Evolutionary conservation across 2,329 filamentous ascomycete species (phyloP).

Genomic region (Malbranchea zuffiana): DNA sequence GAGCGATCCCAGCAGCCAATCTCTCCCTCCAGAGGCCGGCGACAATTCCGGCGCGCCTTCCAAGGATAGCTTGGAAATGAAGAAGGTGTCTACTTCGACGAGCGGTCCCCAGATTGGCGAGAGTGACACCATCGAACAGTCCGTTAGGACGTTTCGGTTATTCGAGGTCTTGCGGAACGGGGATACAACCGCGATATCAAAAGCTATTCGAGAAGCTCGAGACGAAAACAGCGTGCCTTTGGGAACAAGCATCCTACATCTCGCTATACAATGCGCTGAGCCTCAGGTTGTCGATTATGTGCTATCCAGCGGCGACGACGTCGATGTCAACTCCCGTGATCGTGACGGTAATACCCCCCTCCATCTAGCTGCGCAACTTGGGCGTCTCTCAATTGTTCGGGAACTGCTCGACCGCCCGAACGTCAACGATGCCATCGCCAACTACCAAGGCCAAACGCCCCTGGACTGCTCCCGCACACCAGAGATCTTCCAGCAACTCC

Average conservation of each 20-base stretch:
- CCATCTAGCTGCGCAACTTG: conserved; percentile 75
- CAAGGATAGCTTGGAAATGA: conserved; percentile 20
- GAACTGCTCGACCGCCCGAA: conserved; percentile 69
- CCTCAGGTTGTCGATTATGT: conserved; percentile 87
- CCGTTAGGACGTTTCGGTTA: conserved; percentile 83
- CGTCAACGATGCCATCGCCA: conserved; percentile 80
- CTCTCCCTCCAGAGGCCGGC: conserved; percentile 16
- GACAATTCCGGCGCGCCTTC: conserved; percentile 22
- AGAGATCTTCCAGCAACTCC: conserved; percentile 90
- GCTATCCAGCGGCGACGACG: conserved; percentile 58
- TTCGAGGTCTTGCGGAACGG: conserved; percentile 87
- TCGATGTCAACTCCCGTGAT: conserved; percentile 84
- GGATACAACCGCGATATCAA: conserved; percentile 81
- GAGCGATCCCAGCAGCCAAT: conserved; percentile 9
- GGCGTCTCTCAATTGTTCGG: conserved; percentile 67
- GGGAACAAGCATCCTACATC: conserved; percentile 81
- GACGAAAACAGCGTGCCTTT: conserved; percentile 33
- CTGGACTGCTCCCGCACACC: conserved; percentile 83
- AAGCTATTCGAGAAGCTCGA: conserved; percentile 55
- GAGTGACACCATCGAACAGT: conserved; percentile 55
- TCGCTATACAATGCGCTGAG: conserved; percentile 93
- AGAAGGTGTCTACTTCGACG: conserved; percentile 26
- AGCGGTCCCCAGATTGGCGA: conserved; percentile 18
- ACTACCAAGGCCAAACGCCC: conserved; percentile 72
- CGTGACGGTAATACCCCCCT: conserved; percentile 90